Base-by-base conservation (phyloP, 768 basidiomycete species). In the Podaxis pistillaris region DNA sequence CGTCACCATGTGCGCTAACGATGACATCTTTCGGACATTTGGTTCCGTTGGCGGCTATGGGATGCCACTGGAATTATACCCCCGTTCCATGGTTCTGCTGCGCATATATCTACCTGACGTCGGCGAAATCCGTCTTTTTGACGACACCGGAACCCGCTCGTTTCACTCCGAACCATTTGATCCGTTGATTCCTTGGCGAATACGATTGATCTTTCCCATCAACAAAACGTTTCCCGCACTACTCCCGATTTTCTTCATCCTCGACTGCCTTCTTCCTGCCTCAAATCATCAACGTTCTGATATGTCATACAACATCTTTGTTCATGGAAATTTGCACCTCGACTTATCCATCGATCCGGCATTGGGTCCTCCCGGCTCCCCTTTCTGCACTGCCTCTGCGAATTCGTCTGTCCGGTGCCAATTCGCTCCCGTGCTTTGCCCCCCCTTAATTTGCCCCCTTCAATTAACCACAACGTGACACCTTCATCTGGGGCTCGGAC, bases 401-500 rank as follows among this genome's bases (percentile, higher is more conserved):
- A 47, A 56, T 51, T 17, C n/a, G 4, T 24, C 59, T 51, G 36
- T 53, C 64, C 66, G 68, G 66, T 60, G 44, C 47, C 56, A 58
- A 62, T 36, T 13, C 38, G 26, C 36, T 58, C 46, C 68, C 66
- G 68, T 60, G 44, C 40, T 36, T 33, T 15, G 22, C 30, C 22
- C 7, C 30, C 22, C 7, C 51, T 56, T 15, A 4, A 26, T 4
- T 13, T 30, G 24, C 12, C 49, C 49, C 15, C 47, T 19, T 28
- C 13, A 56, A 58, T 49, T 24, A 47, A 58, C 44, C 51, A 19
- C 40, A 38, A 30, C 38, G 38, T 37, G 58, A 24, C 36, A 11
- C 33, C 24, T 26, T n/a, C 22, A 13, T 40, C 7, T 55, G 17
- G 22, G 9, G n/a, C 49, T 49, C 41, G 56, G 56, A 15, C 40